Conservation (phyloP, 2,329 filamentous ascomycete genomes). For the Botrytis porri region DNA sequence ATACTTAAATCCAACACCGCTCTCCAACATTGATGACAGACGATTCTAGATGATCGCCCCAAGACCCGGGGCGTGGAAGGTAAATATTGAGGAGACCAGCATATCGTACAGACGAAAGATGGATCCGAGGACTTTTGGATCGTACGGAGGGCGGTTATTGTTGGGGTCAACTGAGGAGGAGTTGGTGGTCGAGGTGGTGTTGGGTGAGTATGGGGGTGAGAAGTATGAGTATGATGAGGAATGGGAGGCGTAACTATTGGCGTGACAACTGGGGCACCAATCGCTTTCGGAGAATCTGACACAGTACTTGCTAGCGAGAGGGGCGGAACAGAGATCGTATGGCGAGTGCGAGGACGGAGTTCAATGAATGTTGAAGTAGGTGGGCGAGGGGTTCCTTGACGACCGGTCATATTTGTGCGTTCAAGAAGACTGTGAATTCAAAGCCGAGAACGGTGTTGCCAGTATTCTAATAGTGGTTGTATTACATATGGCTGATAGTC, state of each 20-base stretch:
- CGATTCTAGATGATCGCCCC: constrained; percentile 48
- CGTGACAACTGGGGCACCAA: neutral
- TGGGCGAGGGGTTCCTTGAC: constrained; percentile 12
- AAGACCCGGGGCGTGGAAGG: constrained; percentile 42
- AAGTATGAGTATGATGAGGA: neutral
- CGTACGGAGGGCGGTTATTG: neutral
- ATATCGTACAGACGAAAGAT: constrained; percentile 55
- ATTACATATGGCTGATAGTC: neutral
- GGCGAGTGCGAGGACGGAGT: constrained; percentile 7
- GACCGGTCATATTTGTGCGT: constrained; percentile 3
- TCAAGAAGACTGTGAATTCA: neutral
- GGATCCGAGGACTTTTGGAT: constrained; percentile 19
- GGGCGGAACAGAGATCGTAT: constrained; percentile 7
- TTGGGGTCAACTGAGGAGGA: neutral
- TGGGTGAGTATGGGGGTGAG: neutral
- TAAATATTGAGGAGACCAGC: constrained; percentile 45
- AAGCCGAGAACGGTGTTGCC: neutral
- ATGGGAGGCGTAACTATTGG: neutral
- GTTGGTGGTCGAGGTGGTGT: neutral
- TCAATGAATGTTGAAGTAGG: constrained; percentile 8
- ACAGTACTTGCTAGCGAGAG: constrained; percentile 2
- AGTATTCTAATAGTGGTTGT: neutral
- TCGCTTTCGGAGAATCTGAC: neutral
- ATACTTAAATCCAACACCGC: constrained; percentile 52
- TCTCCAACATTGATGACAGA: constrained; percentile 48